Conservation (phyloP, 2,329 filamentous ascomycete species). For the Sporothrix mexicana region DNA sequence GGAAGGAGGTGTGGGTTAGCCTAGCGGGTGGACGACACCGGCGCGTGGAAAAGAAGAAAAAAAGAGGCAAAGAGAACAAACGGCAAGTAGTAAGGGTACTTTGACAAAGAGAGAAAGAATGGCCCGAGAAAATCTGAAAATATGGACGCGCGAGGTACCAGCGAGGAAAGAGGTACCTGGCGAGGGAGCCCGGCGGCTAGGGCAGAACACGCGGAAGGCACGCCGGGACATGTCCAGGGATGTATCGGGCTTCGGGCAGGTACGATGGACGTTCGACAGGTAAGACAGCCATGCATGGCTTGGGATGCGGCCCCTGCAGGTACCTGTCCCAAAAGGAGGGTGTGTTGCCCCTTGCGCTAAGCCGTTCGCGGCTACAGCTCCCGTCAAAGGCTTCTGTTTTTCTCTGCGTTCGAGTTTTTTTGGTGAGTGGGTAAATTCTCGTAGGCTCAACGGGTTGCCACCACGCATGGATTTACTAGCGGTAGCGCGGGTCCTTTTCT, state of each 20-base stretch:
- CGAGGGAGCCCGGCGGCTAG: neutral
- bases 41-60: constrained; percentile 18
- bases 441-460: constrained; percentile 13
- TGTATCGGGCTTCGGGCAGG: constrained; percentile 20
- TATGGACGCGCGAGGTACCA: neutral
- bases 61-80: neutral
- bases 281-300: constrained; percentile 15
- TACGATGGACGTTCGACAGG: constrained; percentile 2
- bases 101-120: constrained; percentile 15
- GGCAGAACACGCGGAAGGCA: constrained; percentile 6
- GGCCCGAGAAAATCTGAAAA: neutral
- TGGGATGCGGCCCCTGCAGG: neutral
- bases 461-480: neutral
- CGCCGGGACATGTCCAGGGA: neutral
- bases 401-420: constrained; percentile 11
- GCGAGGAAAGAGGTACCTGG: constrained; percentile 11
- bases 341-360: constrained; percentile 34
- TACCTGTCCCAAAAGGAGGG: constrained; percentile 1
- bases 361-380: constrained; percentile 25
- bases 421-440: constrained; percentile 2
- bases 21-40: constrained; percentile 8
- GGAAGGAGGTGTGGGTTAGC: constrained; percentile 8
- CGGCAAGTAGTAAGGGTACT: constrained; percentile 17
- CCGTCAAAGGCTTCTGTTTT: constrained; percentile 17
- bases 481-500: neutral